These are phyloP conservation scores for Emergomyces pasteurianus DNA, from an alignment of 2,329 filamentous ascomycete genomes.

Conservation along the genomic window DNA sequence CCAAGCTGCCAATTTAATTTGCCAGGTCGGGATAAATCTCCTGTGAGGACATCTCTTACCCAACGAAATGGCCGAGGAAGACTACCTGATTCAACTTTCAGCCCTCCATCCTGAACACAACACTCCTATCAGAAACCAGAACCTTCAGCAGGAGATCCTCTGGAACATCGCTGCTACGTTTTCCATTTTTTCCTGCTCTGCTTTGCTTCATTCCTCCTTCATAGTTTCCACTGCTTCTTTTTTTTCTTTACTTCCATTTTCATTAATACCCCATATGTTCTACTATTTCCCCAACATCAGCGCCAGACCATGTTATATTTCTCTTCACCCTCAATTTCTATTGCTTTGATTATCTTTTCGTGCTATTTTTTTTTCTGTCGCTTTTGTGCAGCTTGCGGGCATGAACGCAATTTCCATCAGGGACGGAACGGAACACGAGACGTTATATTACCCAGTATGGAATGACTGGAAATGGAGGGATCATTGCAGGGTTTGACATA, in stretches of 20 bases:
- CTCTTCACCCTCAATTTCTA: background rate
- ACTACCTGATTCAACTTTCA: background rate
- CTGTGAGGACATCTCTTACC: background rate
- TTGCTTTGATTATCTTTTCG: background rate
- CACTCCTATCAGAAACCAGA: background rate
- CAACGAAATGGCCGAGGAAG: background rate
- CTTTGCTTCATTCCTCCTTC: background rate
- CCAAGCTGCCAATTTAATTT: background rate
- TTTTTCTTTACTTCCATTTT: background rate
- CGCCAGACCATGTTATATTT: background rate
- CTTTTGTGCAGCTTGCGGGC: too few relatives aligned
- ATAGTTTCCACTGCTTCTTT: background rate
- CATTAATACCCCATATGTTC: background rate
- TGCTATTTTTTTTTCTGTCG: conserved; percentile 25
- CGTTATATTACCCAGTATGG: too few relatives aligned
- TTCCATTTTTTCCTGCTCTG: background rate
- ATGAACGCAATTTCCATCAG: too few relatives aligned
- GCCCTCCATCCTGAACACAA: background rate
- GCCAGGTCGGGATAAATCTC: background rate
- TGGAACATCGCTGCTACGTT: background rate
- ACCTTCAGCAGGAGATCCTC: background rate
- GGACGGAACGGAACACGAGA: too few relatives aligned
- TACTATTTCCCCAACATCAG: background rate
- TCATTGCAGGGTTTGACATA: too few relatives aligned
- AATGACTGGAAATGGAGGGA: too few relatives aligned